Conservation (phyloP, 2,329 filamentous ascomycete species). For the Helotiales sp. region DNA sequence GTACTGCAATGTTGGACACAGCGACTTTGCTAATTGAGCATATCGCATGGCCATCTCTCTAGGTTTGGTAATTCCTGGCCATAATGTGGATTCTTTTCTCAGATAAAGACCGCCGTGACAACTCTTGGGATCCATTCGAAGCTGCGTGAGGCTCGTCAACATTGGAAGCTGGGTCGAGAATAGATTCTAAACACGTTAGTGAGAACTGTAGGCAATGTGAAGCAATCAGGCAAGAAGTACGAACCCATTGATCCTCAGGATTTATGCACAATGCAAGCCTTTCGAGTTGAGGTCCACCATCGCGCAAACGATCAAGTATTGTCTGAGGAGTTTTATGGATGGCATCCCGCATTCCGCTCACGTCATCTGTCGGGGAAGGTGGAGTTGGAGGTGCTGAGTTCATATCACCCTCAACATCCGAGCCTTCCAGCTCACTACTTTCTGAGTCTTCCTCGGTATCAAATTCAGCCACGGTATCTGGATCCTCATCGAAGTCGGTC, state of each 20-base stretch:
- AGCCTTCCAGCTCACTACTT: no score
- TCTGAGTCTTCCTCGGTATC: no score
- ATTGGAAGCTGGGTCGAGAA: slow-evolving; percentile 4
- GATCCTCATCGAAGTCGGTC: neutral
- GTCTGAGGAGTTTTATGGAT: slow-evolving; percentile 7
- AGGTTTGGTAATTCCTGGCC: neutral
- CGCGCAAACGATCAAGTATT: neutral
- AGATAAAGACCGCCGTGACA: neutral
- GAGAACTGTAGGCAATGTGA: no score
- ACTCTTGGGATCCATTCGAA: slow-evolving; percentile 6
- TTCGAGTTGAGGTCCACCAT: neutral
- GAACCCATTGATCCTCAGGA: neutral
- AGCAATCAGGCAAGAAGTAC: no score
- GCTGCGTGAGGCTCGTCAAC: slow-evolving; percentile 5
- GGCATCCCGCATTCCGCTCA: slow-evolving; percentile 11
- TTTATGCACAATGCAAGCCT: neutral
- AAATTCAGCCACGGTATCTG: no score
- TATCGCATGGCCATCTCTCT: slow-evolving; percentile 13
- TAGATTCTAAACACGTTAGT: slow-evolving; percentile 7
- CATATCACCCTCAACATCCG: no score
- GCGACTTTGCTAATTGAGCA: slow-evolving; percentile 8
- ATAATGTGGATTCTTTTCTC: no score
- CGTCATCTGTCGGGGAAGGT: slow-evolving; percentile 4
- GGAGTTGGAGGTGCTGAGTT: no score
- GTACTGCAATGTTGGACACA: slow-evolving; percentile 16